phyloP scores from a whole-genome alignment of 176 grass and related monocot genomes.

The Pharus latifolius region DNA sequence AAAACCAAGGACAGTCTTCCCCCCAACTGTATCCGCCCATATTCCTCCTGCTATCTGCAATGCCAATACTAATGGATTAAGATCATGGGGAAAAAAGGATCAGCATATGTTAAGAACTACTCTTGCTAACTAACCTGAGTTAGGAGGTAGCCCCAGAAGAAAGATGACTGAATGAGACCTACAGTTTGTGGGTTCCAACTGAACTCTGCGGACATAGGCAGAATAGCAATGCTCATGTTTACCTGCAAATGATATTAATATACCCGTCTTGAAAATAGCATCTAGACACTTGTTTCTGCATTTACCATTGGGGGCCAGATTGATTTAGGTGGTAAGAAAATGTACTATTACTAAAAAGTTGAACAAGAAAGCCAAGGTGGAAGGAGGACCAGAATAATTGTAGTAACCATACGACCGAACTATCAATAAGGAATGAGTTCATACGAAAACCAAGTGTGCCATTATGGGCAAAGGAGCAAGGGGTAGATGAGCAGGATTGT shows the following conservation, averaged over 20 bases:
- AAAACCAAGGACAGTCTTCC: constrained; percentile 85
- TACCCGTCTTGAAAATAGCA: neutral
- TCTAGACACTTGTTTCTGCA: neutral
- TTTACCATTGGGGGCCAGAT: neutral
- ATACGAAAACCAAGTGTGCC: no score
- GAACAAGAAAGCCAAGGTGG: no score
- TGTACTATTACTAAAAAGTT: neutral
- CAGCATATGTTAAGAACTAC: neutral
- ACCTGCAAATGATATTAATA: constrained; percentile 41
- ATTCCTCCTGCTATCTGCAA: constrained; percentile 90
- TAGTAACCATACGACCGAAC: no score
- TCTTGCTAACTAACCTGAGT: constrained; percentile 46
- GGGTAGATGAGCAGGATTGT: neutral
- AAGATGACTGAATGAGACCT: constrained; percentile 86
- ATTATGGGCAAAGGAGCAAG: no score
- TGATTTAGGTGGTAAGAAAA: neutral
- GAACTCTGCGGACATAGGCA: constrained; percentile 86
- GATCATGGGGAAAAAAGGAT: neutral
- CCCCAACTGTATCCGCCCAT: constrained; percentile 93
- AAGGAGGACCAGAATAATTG: neutral
- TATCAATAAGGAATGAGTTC: no score
- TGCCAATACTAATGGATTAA: neutral
- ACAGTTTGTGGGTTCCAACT: constrained; percentile 88
- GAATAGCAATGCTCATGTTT: constrained; percentile 99
- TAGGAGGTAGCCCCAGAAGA: constrained; percentile 98